phyloP scores from a whole-genome alignment of 1,139 yeast species.

The Kodamaea plutei region DNA sequence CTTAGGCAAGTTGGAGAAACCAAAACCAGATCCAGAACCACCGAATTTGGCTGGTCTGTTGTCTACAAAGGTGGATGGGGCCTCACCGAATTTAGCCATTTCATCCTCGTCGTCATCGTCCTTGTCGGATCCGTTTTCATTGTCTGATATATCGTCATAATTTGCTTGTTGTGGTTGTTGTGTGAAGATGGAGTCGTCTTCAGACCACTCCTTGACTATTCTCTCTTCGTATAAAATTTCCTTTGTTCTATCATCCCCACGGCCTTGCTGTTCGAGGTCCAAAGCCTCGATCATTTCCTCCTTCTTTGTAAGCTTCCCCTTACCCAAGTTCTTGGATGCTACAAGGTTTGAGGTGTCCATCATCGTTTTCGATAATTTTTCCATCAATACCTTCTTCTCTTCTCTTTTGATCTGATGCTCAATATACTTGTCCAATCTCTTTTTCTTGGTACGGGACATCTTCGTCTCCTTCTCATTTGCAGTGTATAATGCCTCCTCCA shows the following conservation, averaged over 20 bases:
- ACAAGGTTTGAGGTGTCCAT: conserved; percentile 67
- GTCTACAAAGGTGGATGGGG: conserved; percentile 66
- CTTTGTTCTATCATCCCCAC: conserved; percentile 59
- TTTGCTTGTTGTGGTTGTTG: neutral
- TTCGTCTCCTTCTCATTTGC: conserved; percentile 61
- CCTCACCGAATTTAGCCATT: conserved; percentile 6
- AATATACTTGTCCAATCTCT: conserved; percentile 70
- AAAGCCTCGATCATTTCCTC: conserved; percentile 76
- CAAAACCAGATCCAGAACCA: conserved; percentile 63
- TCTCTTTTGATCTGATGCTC: conserved; percentile 89
- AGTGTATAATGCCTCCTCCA: conserved; percentile 53
- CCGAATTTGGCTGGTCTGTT: conserved; percentile 63
- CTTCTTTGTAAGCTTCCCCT: conserved; percentile 66
- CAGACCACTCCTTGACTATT: conserved; percentile 58
- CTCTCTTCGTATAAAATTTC: conserved; percentile 69
- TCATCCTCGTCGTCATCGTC: conserved; percentile 11
- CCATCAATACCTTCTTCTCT: conserved; percentile 74
- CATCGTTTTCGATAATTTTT: conserved; percentile 66
- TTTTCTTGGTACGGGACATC: conserved; percentile 68
- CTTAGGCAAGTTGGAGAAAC: conserved; percentile 55
- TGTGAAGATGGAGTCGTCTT: conserved; percentile 2
- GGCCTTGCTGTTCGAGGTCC: conserved; percentile 67
- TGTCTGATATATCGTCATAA: conserved; percentile 1
- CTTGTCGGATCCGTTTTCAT: conserved; percentile 1
- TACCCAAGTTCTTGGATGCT: conserved; percentile 74